Base-by-base conservation (phyloP, 352 stramenopile species). In the Albugo candida region DNA sequence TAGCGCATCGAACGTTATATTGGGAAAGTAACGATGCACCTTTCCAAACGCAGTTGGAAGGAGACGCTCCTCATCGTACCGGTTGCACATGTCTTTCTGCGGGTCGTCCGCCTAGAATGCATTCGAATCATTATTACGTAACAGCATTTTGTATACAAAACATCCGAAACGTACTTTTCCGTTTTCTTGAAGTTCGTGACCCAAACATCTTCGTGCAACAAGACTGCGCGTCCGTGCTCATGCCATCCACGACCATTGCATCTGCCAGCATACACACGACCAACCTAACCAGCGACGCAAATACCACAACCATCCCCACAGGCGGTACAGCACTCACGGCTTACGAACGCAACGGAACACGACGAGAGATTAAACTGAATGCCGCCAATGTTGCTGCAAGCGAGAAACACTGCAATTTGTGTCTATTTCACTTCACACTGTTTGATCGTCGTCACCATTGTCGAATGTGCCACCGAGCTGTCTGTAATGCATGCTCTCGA, bases 341-440 rank as follows among this genome's bases (percentile, higher is more conserved):
- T 3, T 31, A 31, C 24, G 24, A 31, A 8, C 45, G 48, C 39
- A 61, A 58, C 36, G 54, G 50, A 41, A 50, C 39, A 1, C 39
- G 18, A n/a, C 27, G 35, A 20, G 16, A 42, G 36, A 45, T 37
- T 35, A 44, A 10, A 60, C 64, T 48, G 50, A 86, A n/a, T 57
- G 76, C 43, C 72, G 70, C 43, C 64, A 64, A 49, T 51, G 84
- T 16, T 57, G 75, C 44, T 73, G 73, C 14, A 65, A 92, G 80
- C 52, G 77, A 85, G 57, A 84, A 84, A 59, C 74, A 92, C 60
- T 93, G 80, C 60, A 89, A 93, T 56, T 56, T 88, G 47, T 93
- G 80, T 57, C 54, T 89, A 36, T 91, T 89, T 61, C 75, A 88
- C 61, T 93, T 93, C 49, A 89, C 77, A 49, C 73, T 93, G 45